phyloP scores from a whole-genome alignment of 805 yeast genomes.

The Kuraishia piskuri region DNA sequence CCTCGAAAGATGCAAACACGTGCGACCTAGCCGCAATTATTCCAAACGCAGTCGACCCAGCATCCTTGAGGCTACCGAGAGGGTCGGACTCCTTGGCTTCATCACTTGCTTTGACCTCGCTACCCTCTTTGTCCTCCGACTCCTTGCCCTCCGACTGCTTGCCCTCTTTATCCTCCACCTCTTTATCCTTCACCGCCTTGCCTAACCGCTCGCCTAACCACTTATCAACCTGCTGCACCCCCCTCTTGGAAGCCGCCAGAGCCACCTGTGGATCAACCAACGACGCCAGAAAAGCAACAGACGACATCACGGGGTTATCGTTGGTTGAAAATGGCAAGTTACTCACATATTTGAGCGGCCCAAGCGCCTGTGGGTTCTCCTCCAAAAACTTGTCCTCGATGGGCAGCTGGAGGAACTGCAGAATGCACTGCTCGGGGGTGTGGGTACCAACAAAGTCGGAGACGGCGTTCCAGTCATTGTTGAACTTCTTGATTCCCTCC shows the following conservation, averaged over 20 bases:
- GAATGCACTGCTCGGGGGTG: slow-evolving; percentile 71
- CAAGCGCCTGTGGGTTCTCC: slow-evolving; percentile 38
- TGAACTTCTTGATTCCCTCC: slow-evolving; percentile 50
- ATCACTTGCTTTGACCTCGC: slow-evolving; percentile 2
- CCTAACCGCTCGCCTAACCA: slow-evolving; percentile 30
- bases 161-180: slow-evolving; percentile 11
- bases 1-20: slow-evolving; percentile 73
- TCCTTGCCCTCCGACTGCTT: slow-evolving; percentile 6
- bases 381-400: slow-evolving; percentile 68
- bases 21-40: slow-evolving; percentile 73
- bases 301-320: slow-evolving; percentile 91
- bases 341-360: slow-evolving; percentile 75
- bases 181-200: slow-evolving; percentile 15
- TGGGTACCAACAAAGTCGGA: slow-evolving; percentile 59
- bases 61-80: slow-evolving; percentile 37
- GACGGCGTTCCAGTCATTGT: slow-evolving; percentile 75
- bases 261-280: slow-evolving; percentile 83
- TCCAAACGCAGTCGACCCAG: slow-evolving; percentile 65
- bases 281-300: slow-evolving; percentile 80
- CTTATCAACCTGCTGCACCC: slow-evolving; percentile 41
- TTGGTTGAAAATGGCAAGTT: slow-evolving; percentile 77
- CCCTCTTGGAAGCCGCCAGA: slow-evolving; percentile 66
- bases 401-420: slow-evolving; percentile 71
- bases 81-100: slow-evolving; percentile 8
- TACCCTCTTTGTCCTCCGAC: slow-evolving; percentile 12